phyloP scores from a whole-genome alignment of 192 early-diverging fungal genomes.

The Coemansia sp. region DNA sequence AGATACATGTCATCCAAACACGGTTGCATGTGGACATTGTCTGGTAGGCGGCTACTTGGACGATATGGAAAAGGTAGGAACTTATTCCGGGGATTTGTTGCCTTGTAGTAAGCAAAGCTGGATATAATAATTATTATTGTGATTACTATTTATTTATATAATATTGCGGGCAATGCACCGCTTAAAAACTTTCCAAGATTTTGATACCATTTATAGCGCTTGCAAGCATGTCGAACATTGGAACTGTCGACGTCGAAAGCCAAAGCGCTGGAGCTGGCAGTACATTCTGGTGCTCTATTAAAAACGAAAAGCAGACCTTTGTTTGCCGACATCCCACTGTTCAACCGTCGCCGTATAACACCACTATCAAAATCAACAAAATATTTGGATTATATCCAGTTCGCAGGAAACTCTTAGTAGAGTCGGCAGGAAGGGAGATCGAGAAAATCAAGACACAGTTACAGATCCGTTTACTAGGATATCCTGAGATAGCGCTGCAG shows the following conservation, averaged over 20 bases:
- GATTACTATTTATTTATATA: no score
- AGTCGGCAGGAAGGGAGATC: slow-evolving; percentile 12
- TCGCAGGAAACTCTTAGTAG: slow-evolving; percentile 16
- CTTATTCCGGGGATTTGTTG: not conserved
- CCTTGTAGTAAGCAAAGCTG: not conserved
- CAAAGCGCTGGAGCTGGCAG: not conserved
- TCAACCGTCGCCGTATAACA: slow-evolving; percentile 9
- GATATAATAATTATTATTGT: no score
- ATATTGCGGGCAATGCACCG: not conserved
- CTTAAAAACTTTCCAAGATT: not conserved
- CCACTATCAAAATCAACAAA: slow-evolving; percentile 21
- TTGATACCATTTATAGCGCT: slow-evolving; percentile 20
- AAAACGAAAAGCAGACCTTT: slow-evolving; percentile 20
- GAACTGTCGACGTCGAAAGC: slow-evolving; percentile 27
- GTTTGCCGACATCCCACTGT: not conserved
- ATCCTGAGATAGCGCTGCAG: slow-evolving; percentile 33
- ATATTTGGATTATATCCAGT: slow-evolving; percentile 39
- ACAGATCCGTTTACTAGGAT: slow-evolving; percentile 23
- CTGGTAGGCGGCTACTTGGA: slow-evolving; percentile 10
- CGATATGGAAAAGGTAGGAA: slow-evolving; percentile 37
- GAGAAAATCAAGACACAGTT: slow-evolving; percentile 22
- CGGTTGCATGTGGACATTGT: not conserved
- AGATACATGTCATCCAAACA: slow-evolving; percentile 35
- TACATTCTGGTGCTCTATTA: slow-evolving; percentile 15
- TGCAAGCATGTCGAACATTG: slow-evolving; percentile 44